A percentile compares a stretch with the other conserved stretches of the same genome.
phyloP scores from a whole-genome alignment of 2,329 filamentous ascomycete genomes.

The Lachnellula cervina region DNA sequence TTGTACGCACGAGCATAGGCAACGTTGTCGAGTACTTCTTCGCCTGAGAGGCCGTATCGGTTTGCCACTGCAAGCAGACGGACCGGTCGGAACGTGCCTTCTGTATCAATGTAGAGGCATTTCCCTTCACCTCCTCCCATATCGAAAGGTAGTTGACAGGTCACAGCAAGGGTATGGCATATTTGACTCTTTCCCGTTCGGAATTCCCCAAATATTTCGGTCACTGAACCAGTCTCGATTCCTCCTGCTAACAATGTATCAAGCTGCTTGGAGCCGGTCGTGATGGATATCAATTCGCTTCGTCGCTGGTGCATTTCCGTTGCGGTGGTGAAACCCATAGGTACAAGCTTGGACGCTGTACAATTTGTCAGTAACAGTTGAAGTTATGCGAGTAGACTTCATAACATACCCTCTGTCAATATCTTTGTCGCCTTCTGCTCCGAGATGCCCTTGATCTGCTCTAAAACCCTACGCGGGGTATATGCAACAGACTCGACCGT shows the following conservation, averaged over 20 bases:
- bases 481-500: constrained; percentile 96
- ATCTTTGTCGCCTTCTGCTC: constrained; percentile 95
- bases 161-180: constrained; percentile 96
- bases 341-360: constrained; percentile 86
- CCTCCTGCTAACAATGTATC: constrained; percentile 93
- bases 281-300: constrained; percentile 96
- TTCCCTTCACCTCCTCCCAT: constrained; percentile 99
- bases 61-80: constrained; percentile 88
- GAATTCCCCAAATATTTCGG: constrained; percentile 97
- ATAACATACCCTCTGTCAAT: constrained; percentile 69
- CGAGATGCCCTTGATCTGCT: constrained; percentile 97
- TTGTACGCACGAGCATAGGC: constrained; percentile 98
- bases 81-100: constrained; percentile 93
- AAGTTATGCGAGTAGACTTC: background rate
- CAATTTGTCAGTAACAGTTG: constrained; percentile 1
- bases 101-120: constrained; percentile 96
- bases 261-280: constrained; percentile 94
- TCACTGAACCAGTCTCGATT: constrained; percentile 95
- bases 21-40: constrained; percentile 97
- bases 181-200: constrained; percentile 98
- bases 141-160: constrained; percentile 94
- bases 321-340: constrained; percentile 98
- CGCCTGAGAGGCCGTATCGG: constrained; percentile 87
- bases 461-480: constrained; percentile 73
- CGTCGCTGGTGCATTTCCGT: constrained; percentile 98